These are phyloP conservation scores for Cyberlindnera misumaiensis DNA, from an alignment of 805 yeast species.

Conservation along the genomic window DNA sequence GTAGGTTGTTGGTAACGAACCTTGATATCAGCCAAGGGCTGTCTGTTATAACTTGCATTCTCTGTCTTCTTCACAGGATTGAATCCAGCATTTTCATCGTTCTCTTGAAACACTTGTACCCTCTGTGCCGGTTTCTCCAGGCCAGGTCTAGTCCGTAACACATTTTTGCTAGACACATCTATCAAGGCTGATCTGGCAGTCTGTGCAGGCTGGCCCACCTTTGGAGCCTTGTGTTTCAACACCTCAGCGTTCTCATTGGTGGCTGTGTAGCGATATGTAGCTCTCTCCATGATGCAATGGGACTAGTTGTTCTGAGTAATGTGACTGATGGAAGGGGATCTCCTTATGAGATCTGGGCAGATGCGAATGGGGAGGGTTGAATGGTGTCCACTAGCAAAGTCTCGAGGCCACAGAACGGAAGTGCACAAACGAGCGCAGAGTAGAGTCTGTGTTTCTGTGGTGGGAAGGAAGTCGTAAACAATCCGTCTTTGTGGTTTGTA, in stretches of 20 bases:
- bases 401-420: too few relatives aligned
- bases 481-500: neutral
- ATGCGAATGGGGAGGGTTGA: too few relatives aligned
- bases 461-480: neutral
- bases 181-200: slow-evolving; percentile 19
- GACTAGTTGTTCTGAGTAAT: too few relatives aligned
- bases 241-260: slow-evolving; percentile 20
- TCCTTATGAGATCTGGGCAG: too few relatives aligned
- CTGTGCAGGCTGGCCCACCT: slow-evolving; percentile 2
- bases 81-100: slow-evolving; percentile 19
- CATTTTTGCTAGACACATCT: slow-evolving; percentile 17
- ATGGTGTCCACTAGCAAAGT: too few relatives aligned
- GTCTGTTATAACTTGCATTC: slow-evolving; percentile 8
- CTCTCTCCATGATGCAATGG: slow-evolving; percentile 12
- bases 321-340: too few relatives aligned
- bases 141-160: slow-evolving; percentile 5
- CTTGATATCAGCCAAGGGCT: slow-evolving; percentile 21
- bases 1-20: neutral
- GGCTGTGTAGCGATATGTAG: slow-evolving; percentile 16
- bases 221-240: slow-evolving; percentile 16
- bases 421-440: neutral
- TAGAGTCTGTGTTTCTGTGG: neutral
- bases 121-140: slow-evolving; percentile 18
- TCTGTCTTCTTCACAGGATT: slow-evolving; percentile 1
- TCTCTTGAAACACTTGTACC: slow-evolving; percentile 17